Evolutionary conservation across 2,329 filamentous ascomycete genomes (phyloP), one percentile per base, ranked within the genome.

Genomic region (Ustilaginoidea virens): DNA sequence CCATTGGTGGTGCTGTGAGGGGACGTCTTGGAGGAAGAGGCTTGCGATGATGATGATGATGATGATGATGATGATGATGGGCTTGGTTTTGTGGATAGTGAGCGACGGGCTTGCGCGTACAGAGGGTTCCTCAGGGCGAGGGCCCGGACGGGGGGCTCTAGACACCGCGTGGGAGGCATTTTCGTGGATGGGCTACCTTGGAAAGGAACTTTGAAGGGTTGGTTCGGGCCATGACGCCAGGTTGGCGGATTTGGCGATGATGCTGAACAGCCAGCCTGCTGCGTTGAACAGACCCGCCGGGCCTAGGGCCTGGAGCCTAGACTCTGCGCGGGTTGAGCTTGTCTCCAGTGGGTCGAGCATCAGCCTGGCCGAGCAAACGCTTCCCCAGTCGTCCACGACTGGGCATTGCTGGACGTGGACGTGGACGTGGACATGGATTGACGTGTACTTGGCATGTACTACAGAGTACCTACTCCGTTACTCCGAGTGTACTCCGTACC

Each of bases 121-220:
- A 31, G 14, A 7, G 17, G 15, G 4, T 18, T 29, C 12, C 24
- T 27, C 9, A 25, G 7, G 12, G 28, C 20, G 14, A 39, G 19
- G 10, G 17, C 20, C n/a, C 35, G 27, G 10, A 31, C 23, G 13
- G 39, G 22, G 4, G 35, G 28, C 7, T 33, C 28, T 4, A 45
- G 34, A 9, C 37, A 40, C 19, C 30, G 37, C 17, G 36, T 21
- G 14, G 38, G 27, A 4, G 39, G 28, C 44, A 47, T 45, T 14
- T 22, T 23, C 13, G 25, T n/a, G 10, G 17, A 16, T 7, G 7
- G n/a, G n/a, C n/a, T n/a, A n/a, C n/a, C n/a, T n/a, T n/a, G n/a
- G n/a, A n/a, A n/a, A n/a, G n/a, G 17, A 4, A 23, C 4, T n/a
- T 21, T 23, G 16, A 19, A 4, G 12, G 12, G 15, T 29, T n/a